Conservation (phyloP, 2,329 filamentous ascomycete genomes). For the Fusarium succisae region DNA sequence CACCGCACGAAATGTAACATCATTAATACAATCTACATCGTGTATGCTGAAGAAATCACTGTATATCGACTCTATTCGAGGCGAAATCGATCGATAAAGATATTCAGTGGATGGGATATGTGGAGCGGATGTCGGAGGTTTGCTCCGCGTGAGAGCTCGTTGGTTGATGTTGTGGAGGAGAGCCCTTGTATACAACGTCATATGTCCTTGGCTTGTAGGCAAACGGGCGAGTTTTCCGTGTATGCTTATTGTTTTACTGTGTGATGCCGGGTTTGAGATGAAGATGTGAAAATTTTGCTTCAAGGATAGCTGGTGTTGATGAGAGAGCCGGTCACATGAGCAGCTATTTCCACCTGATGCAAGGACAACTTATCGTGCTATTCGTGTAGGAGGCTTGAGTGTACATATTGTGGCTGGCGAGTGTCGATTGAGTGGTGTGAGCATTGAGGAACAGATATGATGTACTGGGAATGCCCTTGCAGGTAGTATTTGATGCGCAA, state of each 20-base stretch:
- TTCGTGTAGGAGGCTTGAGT: background rate
- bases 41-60: background rate
- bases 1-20: background rate
- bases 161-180: conserved; percentile 24
- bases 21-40: background rate
- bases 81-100: conserved; percentile 24
- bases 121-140: conserved; percentile 25
- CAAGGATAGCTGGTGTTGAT: background rate
- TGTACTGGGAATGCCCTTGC: background rate
- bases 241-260: background rate
- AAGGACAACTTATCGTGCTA: fast-evolving
- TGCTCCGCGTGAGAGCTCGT: conserved; percentile 25
- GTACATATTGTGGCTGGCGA: fast-evolving
- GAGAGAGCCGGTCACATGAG: conserved; percentile 15
- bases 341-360: background rate
- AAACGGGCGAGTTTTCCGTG: background rate
- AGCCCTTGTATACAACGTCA: conserved; percentile 23
- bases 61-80: background rate
- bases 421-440: background rate
- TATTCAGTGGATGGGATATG: conserved; percentile 10
- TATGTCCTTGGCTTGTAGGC: conserved; percentile 4
- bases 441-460: background rate
- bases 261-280: background rate
- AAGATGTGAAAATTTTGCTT: background rate
- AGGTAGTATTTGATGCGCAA: background rate